These are phyloP conservation scores for Botryosphaeria dothidea DNA, from an alignment of 2,329 filamentous ascomycete species.

Conservation along the genomic window DNA sequence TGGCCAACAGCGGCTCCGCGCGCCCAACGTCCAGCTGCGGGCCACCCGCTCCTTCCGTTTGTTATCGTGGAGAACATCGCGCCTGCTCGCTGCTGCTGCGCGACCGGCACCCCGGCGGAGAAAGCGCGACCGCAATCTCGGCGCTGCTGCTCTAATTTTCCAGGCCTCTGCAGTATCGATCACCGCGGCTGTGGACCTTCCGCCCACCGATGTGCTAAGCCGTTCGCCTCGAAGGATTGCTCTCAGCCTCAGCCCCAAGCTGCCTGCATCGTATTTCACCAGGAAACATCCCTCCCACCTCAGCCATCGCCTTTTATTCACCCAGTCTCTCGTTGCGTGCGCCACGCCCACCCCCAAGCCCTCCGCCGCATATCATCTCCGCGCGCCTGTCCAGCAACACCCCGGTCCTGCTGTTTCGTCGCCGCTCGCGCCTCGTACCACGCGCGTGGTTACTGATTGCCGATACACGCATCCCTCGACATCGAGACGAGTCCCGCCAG, in stretches of 20 bases:
- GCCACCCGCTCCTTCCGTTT: conserved; percentile 1
- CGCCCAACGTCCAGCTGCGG: background rate
- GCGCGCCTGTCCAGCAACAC: background rate
- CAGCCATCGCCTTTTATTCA: conserved; percentile 4
- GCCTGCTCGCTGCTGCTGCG: background rate
- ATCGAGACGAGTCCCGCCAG: background rate
- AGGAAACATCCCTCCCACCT: background rate
- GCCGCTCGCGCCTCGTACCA: background rate
- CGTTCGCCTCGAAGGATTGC: conserved; percentile 10
- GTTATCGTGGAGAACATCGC: background rate
- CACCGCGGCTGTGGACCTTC: background rate
- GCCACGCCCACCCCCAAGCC: background rate
- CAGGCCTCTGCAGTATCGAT: background rate
- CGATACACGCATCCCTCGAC: background rate
- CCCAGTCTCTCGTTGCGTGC: background rate
- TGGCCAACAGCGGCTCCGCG: conserved; percentile 10
- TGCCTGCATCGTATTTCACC: conserved; percentile 17
- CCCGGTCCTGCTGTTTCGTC: background rate
- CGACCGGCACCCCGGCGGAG: background rate
- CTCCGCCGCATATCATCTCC: background rate
- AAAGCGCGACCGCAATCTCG: background rate
- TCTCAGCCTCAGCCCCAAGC: conserved; percentile 17
- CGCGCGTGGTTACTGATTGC: background rate
- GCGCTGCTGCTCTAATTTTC: background rate
- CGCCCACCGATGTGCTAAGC: conserved; percentile 11